These are phyloP conservation scores for Penicillium sclerotigenum DNA, from an alignment of 2,329 filamentous ascomycete genomes.

Conservation along the genomic window DNA sequence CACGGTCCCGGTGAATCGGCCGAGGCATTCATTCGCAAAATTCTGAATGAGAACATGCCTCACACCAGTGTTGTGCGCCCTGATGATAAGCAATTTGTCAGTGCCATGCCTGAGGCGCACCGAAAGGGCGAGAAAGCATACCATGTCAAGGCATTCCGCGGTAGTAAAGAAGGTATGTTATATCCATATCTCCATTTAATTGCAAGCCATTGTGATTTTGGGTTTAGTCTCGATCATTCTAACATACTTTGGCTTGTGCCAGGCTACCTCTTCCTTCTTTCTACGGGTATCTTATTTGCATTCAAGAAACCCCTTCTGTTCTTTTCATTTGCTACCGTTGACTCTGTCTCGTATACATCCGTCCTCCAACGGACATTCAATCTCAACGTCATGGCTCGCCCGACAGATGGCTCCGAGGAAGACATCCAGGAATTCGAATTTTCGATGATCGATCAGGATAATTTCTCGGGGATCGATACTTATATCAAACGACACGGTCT, in stretches of 20 bases:
- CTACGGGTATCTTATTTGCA: slow-evolving; percentile 60
- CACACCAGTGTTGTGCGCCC: slow-evolving; percentile 52
- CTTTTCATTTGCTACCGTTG: slow-evolving; percentile 59
- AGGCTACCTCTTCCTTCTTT: slow-evolving; percentile 63
- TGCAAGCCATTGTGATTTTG: background rate
- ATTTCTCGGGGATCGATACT: slow-evolving; percentile 60
- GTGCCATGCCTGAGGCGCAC: slow-evolving; percentile 58
- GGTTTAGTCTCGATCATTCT: background rate
- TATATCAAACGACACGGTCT: slow-evolving; percentile 61
- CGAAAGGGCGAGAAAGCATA: slow-evolving; percentile 62
- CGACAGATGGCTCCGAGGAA: slow-evolving; percentile 29
- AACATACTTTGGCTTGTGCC: slow-evolving; percentile 1
- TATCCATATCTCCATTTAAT: background rate
- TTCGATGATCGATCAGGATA: slow-evolving; percentile 63
- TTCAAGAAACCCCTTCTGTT: slow-evolving; percentile 65
- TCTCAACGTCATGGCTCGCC: slow-evolving; percentile 53
- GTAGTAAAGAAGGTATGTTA: slow-evolving; percentile 60
- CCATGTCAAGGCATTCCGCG: slow-evolving; percentile 62
- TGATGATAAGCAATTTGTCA: slow-evolving; percentile 56
- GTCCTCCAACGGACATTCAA: slow-evolving; percentile 66
- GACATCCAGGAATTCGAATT: slow-evolving; percentile 59
- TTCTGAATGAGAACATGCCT: slow-evolving; percentile 50
- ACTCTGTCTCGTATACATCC: slow-evolving; percentile 61
- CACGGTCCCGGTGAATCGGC: slow-evolving; percentile 47
- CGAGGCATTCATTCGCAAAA: slow-evolving; percentile 42